These are phyloP conservation scores for Lentinula boryana DNA, from an alignment of 768 basidiomycete species.

Conservation along the genomic window DNA sequence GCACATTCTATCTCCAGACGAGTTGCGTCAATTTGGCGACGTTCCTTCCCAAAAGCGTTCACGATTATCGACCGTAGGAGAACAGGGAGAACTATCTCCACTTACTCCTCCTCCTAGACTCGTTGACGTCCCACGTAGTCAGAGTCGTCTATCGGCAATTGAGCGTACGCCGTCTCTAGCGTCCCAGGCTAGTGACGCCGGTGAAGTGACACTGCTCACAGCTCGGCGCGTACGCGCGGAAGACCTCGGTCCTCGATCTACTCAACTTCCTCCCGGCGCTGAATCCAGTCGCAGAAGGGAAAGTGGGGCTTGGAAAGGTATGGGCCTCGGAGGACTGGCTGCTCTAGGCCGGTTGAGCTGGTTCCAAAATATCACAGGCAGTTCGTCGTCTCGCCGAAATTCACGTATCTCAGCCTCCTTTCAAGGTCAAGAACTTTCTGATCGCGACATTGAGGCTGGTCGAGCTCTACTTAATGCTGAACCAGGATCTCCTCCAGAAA, in stretches of 20 bases:
- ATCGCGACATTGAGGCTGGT: constrained; percentile 43
- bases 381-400: constrained; percentile 17
- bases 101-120: constrained; percentile 28
- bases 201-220: constrained; percentile 39
- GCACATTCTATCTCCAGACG: constrained; percentile 28
- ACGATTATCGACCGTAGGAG: constrained; percentile 2
- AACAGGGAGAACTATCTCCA: constrained; percentile 19
- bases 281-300: constrained; percentile 21
- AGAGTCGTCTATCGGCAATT: constrained; percentile 10
- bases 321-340: constrained; percentile 45
- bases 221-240: constrained; percentile 44
- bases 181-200: constrained; percentile 4
- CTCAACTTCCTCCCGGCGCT: constrained; percentile 13
- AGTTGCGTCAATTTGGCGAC: constrained; percentile 30
- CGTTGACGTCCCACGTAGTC: constrained; percentile 23
- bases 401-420: constrained; percentile 15
- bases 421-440: constrained; percentile 18
- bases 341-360: constrained; percentile 50
- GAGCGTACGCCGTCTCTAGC: constrained; percentile 1
- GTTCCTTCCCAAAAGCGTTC: constrained; percentile 25
- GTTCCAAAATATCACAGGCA: constrained; percentile 38
- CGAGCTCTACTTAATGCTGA: constrained; percentile 26
- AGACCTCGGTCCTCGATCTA: constrained; percentile 26
- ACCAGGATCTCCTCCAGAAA: constrained; percentile 9
- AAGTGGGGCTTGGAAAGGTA: constrained; percentile 27